Base-by-base conservation (phyloP, 306 rosid genomes). In the Cercis canadensis region DNA sequence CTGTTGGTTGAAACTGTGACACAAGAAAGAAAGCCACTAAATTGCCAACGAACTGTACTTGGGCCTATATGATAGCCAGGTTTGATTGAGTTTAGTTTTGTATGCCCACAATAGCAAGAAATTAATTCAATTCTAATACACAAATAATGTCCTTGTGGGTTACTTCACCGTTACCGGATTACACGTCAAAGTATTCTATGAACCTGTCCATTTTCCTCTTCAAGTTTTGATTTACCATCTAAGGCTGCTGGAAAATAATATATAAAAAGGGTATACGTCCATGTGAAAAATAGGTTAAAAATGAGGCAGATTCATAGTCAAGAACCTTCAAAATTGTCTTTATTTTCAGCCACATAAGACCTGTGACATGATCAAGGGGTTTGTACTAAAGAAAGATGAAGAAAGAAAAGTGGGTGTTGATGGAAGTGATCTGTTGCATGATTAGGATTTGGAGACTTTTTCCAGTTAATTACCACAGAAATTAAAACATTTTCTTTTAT, bases 11-110 rank as follows among this genome's bases (percentile, higher is more conserved):
- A 82, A 79, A 75, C 85, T 80, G 78, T 19, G 41, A 82, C 65
- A 75, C 74, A 68, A 67, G 62, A 79, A 67, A 67, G 73, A 65
- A 46, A 60, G 9, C 84, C 74, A 71, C 65, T 44, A 65, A 73
- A 70, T 80, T 43, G 49, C 87, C 85, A 86, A 82, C 92, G 84
- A 78, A 82, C 74, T 74, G 81, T 77, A 81, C 84, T 85, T 78
- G 64, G 49, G 57, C 67, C 32, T 19, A 19, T 73, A 50, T 58
- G 17, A 57, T 73, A 59, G 5, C 33, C 19, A 52, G 34, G 57
- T 58, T 82, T 80, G 53, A 67, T 55, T 43, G 44, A 52, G n/a
- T 57, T 57, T 81, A 59, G 71, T 57, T 49, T 50, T 50, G 46
- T 10, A 78, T 24, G 80, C 73, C 44, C 64, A 74, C 13, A 47